Conservation (phyloP, 306 rosid genomes). For the Vigna angularis region DNA sequence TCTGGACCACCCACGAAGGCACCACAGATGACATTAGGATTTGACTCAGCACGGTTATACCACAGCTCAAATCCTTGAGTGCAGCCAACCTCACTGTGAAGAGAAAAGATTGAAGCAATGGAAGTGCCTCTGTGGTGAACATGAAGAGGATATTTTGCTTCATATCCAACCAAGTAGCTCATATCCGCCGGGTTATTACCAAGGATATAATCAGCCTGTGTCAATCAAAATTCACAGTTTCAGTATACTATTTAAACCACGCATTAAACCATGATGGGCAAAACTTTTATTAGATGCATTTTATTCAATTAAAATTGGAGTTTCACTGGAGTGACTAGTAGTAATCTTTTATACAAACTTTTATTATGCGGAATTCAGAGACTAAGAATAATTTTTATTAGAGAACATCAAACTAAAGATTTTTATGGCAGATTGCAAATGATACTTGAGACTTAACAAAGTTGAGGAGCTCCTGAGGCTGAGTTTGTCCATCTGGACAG, state of each 20-base stretch:
- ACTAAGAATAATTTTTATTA: too few relatives aligned
- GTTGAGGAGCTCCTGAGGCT: conserved; percentile 75
- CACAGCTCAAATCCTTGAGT: conserved; percentile 78
- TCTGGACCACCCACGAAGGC: conserved; percentile 92
- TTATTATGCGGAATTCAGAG: too few relatives aligned
- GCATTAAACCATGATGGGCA: not conserved
- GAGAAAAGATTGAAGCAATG: conserved; percentile 58
- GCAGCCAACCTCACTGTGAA: conserved; percentile 62
- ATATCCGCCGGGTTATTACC: conserved; percentile 77
- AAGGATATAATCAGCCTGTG: conserved; percentile 79
- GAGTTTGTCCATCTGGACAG: conserved; percentile 75
- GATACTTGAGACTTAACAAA: conserved; percentile 65
- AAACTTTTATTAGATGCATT: not conserved
- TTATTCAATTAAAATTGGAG: not conserved
- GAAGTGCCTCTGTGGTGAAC: conserved; percentile 92
- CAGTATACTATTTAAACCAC: not conserved
- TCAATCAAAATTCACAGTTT: conserved; percentile 17
- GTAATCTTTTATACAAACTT: not conserved
- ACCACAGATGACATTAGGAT: conserved; percentile 76
- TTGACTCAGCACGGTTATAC: conserved; percentile 60
- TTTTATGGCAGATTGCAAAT: not conserved
- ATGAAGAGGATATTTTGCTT: conserved; percentile 67
- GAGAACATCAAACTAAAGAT: too few relatives aligned
- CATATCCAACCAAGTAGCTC: conserved; percentile 86
- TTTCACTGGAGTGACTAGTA: not conserved